Evolutionary conservation across 805 yeast species (phyloP).

Genomic region (Saturnispora halmiae): DNA sequence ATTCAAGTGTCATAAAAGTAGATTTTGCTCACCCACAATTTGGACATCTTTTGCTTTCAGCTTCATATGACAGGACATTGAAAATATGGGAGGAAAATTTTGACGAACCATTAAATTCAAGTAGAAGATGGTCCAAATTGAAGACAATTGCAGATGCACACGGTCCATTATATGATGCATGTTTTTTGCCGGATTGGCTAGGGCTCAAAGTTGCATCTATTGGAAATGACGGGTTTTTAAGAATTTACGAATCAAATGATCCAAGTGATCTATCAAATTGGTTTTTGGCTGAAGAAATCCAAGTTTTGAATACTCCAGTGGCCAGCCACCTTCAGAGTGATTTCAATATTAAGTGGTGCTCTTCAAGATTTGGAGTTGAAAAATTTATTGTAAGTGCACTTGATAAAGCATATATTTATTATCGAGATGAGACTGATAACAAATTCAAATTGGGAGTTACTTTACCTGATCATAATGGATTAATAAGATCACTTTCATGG

Average conservation of each 20-base stretch:
- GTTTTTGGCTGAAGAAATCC: conserved; percentile 67
- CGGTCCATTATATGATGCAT: conserved; percentile 85
- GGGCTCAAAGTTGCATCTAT: conserved; percentile 80
- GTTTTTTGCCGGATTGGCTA: conserved; percentile 76
- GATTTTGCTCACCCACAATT: conserved; percentile 94
- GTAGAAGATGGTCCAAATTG: conserved; percentile 71
- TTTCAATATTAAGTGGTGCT: conserved; percentile 85
- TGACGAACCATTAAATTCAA: conserved; percentile 67
- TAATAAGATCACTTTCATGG: conserved; percentile 87
- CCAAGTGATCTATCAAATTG: conserved; percentile 82
- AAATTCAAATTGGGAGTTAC: conserved; percentile 50
- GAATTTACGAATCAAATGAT: conserved; percentile 82
- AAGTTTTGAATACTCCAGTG: conserved; percentile 59
- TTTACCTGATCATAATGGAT: conserved; percentile 76
- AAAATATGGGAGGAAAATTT: conserved; percentile 87
- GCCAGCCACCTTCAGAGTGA: conserved; percentile 77
- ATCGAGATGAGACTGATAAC: conserved; percentile 35
- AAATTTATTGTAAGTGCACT: conserved; percentile 75
- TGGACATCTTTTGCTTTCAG: conserved; percentile 78
- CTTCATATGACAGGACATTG: conserved; percentile 83
- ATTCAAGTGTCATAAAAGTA: conserved; percentile 70
- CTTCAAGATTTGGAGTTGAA: conserved; percentile 73
- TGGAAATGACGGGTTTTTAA: conserved; percentile 78
- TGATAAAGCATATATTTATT: conserved; percentile 79
- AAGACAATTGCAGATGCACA: conserved; percentile 76